A percentile compares a stretch with the other conserved stretches of the same genome.
Conservation (phyloP, 2,329 filamentous ascomycete genomes). For the Knufia fluminis region DNA sequence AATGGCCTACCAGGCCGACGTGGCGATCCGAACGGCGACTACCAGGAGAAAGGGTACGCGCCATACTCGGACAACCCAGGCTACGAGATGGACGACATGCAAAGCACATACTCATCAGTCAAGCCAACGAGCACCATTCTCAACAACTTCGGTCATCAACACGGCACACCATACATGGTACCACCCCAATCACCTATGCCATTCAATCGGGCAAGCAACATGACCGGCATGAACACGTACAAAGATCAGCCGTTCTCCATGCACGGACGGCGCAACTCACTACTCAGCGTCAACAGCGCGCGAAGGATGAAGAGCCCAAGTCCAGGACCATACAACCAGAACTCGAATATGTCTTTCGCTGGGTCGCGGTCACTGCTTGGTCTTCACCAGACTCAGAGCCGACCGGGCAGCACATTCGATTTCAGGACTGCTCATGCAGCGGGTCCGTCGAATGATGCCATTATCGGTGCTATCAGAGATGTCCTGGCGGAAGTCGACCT, state of each 20-base stretch:
- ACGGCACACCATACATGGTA: conserved; percentile 53
- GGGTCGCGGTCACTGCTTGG: conserved; percentile 35
- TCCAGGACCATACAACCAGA: conserved; percentile 34
- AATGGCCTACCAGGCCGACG: conserved; percentile 90
- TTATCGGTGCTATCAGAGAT: conserved; percentile 72
- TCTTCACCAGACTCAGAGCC: conserved; percentile 34
- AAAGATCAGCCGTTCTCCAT: conserved; percentile 46
- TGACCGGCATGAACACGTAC: conserved; percentile 57
- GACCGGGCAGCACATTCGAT: conserved; percentile 48
- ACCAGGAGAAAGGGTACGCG: conserved; percentile 52
- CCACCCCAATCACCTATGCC: conserved; percentile 73
- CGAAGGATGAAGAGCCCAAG: conserved; percentile 19
- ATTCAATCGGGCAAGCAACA: conserved; percentile 60
- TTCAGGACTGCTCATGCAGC: conserved; percentile 45
- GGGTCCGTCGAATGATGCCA: conserved; percentile 69
- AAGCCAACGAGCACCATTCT: conserved; percentile 78
- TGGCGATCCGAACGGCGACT: conserved; percentile 46
- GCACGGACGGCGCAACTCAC: conserved; percentile 48
- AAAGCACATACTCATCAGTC: conserved; percentile 87
- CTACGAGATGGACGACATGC: conserved; percentile 86
- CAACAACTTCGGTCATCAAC: conserved; percentile 59
- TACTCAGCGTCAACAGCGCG: conserved; percentile 45
- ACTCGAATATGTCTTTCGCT: conserved; percentile 26
- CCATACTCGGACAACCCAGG: conserved; percentile 67
- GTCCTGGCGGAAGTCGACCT: conserved; percentile 84